Base-by-base conservation (phyloP, 2,329 filamentous ascomycete genomes). In the Gliomastix tumulicola region DNA sequence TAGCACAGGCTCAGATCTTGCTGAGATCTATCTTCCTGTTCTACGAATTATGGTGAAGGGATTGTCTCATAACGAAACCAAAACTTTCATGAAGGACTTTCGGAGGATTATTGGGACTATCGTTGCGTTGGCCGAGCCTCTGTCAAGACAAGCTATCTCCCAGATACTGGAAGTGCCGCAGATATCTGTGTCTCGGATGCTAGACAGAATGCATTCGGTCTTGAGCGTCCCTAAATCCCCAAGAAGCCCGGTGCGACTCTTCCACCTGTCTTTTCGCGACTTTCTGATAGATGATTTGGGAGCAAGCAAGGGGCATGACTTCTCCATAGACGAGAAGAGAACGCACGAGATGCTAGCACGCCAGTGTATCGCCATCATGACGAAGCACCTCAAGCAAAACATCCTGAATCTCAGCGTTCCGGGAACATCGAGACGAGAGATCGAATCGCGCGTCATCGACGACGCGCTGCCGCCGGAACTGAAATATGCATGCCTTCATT, bases 321-420 rank as follows among this genome's bases (percentile, higher is more conserved):
- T 68, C 47, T 58, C 59, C 55, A 41, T 65, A 30, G 46, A 68
- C 30, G 55, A 62, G 25, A n/a, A 13, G 16, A 13, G 16, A 1
- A 8, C 3, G 7, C 25, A 3, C 1, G 10, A 7, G 2, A 15
- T 28, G 13, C 2, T 28, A 13, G 25, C 3, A 13, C 16, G 2
- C 13, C 13, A 15, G 11, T 13, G 10, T 28, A 13, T 28, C 13
- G 10, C 16, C 11, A 13, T 28, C 16, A 13, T 13, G 10, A 9
- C 13, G 25, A 3, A 28, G 16, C 7, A 13, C 13, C 16, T 8
- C 4, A 7, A 28, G 16, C 10, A 28, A 2, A 15, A 28, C 16
- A 28, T 13, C 11, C 16, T 6, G 13, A 15, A 15, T 15, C 13
- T 28, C 7, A 8, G 25, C 6, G 9, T 3, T 28, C 9, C 16